Evolutionary conservation across 108 stramenopile species (phyloP).

Genomic region (Cyclotella choctawhatcheeana): DNA sequence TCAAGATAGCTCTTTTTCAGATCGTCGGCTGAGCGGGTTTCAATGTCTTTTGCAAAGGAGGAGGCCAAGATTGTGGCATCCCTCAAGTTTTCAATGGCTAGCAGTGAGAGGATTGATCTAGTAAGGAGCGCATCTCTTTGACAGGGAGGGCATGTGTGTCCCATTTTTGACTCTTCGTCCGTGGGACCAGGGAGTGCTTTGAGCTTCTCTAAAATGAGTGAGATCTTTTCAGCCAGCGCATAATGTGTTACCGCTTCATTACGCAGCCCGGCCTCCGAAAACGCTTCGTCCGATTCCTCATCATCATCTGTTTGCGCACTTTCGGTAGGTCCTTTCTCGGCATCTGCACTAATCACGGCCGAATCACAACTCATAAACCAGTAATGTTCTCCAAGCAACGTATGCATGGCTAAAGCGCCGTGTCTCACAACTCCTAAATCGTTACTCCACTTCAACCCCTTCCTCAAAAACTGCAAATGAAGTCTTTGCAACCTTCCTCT

Average conservation of each 20-base stretch:
- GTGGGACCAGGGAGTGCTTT: constrained; percentile 75
- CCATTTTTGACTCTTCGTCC: constrained; percentile 62
- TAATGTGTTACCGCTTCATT: constrained; percentile 81
- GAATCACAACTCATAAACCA: constrained; percentile 63
- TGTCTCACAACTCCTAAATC: constrained; percentile 68
- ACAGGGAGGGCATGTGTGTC: constrained; percentile 77
- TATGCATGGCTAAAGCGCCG: constrained; percentile 67
- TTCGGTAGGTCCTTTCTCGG: constrained; percentile 9
- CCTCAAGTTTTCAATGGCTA: constrained; percentile 79
- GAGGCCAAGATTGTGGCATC: constrained; percentile 68
- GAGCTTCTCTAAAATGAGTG: constrained; percentile 63
- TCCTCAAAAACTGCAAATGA: constrained; percentile 76
- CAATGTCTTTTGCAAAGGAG: constrained; percentile 62
- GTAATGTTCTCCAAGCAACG: constrained; percentile 68
- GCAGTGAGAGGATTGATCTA: constrained; percentile 69
- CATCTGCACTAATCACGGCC: constrained; percentile 34
- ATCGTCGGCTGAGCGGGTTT: constrained; percentile 60
- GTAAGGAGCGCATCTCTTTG: constrained; percentile 84
- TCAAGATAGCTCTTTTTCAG: constrained; percentile 75
- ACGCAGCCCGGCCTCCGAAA: constrained; percentile 58
- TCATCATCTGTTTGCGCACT: constrained; percentile 29
- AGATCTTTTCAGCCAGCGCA: constrained; percentile 75
- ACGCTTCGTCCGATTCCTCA: constrained; percentile 67
- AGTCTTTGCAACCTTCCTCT: constrained; percentile 69
- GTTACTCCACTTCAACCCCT: constrained; percentile 70